Evolutionary conservation across 164 flowering plant species (phyloP).

Genomic region (Kingdonia uniflora): DNA sequence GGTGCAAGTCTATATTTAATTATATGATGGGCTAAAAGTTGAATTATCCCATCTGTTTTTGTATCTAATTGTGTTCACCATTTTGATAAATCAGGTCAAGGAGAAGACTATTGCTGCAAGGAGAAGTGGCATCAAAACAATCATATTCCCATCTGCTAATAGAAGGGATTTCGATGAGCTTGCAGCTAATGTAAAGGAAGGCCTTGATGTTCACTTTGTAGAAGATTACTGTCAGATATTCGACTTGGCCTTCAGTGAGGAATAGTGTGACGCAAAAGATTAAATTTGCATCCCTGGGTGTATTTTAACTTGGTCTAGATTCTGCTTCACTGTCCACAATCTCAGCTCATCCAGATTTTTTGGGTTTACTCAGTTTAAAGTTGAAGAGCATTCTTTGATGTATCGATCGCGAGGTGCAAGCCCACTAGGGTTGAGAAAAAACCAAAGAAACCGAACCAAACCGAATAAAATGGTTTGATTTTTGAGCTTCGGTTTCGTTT

Average conservation of each 20-base stretch:
- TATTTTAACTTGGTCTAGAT: too few relatives aligned
- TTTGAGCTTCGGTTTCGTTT: too few relatives aligned
- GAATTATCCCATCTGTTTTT: too few relatives aligned
- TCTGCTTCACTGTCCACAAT: neutral
- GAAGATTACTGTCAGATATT: slow-evolving; percentile 71
- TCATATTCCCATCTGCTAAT: slow-evolving; percentile 88
- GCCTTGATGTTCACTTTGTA: slow-evolving; percentile 89
- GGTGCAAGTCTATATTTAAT: too few relatives aligned
- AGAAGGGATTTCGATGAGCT: slow-evolving; percentile 89
- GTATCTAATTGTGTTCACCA: too few relatives aligned
- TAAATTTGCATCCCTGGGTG: too few relatives aligned
- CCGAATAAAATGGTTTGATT: too few relatives aligned
- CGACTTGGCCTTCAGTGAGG: slow-evolving; percentile 48
- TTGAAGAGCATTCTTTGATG: neutral
- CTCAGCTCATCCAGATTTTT: neutral
- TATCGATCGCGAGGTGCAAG: too few relatives aligned
- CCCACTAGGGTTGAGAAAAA: too few relatives aligned
- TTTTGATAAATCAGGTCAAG: slow-evolving; percentile 50
- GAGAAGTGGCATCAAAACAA: slow-evolving; percentile 75
- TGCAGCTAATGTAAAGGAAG: slow-evolving; percentile 80
- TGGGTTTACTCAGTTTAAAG: too few relatives aligned
- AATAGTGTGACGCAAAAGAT: slow-evolving; percentile 11
- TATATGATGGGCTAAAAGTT: too few relatives aligned
- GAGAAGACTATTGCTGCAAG: slow-evolving; percentile 98
- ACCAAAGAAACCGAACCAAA: too few relatives aligned